phyloP scores from a whole-genome alignment of 2,329 filamentous ascomycete species.

The Apiospora pterosperma region DNA sequence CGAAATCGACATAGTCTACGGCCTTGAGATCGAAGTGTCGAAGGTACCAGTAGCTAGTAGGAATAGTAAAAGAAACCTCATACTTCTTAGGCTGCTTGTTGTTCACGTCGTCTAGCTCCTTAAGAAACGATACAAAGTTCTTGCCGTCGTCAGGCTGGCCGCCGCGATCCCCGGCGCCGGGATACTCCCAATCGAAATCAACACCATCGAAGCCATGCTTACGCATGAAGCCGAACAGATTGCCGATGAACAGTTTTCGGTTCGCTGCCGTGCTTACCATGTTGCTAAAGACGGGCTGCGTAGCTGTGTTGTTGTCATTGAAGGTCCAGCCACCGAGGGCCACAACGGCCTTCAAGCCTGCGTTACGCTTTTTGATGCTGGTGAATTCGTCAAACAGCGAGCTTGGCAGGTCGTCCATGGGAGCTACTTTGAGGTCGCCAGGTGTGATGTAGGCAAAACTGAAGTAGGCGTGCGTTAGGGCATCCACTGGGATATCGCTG shows the following conservation, averaged over 20 bases:
- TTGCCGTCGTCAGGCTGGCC: slow-evolving; percentile 15
- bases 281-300: slow-evolving; percentile 20
- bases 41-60: slow-evolving; percentile 21
- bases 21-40: slow-evolving; percentile 22
- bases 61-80: slow-evolving; percentile 14
- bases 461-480: slow-evolving; percentile 31
- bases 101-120: slow-evolving; percentile 39
- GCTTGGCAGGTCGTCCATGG: slow-evolving; percentile 19
- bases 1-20: slow-evolving; percentile 27
- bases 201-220: slow-evolving; percentile 22
- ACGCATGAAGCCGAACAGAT: slow-evolving; percentile 18
- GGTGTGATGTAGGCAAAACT: slow-evolving; percentile 29
- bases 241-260: slow-evolving; percentile 14
- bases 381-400: slow-evolving; percentile 16
- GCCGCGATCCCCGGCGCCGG: slow-evolving; percentile 20
- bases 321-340: slow-evolving; percentile 41
- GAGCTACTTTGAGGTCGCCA: slow-evolving; percentile 19
- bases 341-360: slow-evolving; percentile 27
- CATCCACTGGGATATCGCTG: slow-evolving; percentile 36
- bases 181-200: slow-evolving; percentile 25
- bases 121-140: slow-evolving; percentile 19
- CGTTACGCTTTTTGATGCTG: slow-evolving; percentile 26
- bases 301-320: slow-evolving; percentile 22
- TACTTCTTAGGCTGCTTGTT: slow-evolving; percentile 7
- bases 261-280: slow-evolving; percentile 13